Conservation (phyloP, 352 stramenopile species). For the Phytophthora uliginosa region DNA sequence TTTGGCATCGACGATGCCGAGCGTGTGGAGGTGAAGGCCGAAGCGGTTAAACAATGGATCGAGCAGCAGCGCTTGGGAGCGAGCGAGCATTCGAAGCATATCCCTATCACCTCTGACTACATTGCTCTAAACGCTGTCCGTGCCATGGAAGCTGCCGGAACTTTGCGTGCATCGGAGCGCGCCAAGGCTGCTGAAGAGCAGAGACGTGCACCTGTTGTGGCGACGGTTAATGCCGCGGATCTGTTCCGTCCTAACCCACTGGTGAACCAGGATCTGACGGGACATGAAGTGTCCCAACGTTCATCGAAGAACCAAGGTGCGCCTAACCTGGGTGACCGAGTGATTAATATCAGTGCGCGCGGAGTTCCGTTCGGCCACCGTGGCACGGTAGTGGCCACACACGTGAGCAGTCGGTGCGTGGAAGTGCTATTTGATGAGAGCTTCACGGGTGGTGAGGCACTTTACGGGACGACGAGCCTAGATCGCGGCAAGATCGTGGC, state of each 20-base stretch:
- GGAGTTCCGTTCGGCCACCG: conserved; percentile 97
- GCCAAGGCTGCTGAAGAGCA: conserved; percentile 55
- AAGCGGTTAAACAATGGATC: conserved; percentile 94
- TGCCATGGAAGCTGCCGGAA: conserved; percentile 92
- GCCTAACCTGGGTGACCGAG: conserved; percentile 95
- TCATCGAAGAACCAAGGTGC: conserved; percentile 72
- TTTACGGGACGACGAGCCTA: conserved; percentile 96
- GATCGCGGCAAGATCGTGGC: conserved; percentile 97
- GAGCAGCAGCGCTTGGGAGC: conserved; percentile 91
- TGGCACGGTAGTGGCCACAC: conserved; percentile 98
- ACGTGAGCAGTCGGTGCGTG: conserved; percentile 97
- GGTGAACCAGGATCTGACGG: conserved; percentile 86
- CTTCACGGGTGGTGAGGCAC: conserved; percentile 97
- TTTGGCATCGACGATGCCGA: conserved; percentile 83
- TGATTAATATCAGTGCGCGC: conserved; percentile 97
- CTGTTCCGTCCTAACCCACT: conserved; percentile 82
- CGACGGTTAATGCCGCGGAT: conserved; percentile 53
- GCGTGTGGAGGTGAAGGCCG: conserved; percentile 72
- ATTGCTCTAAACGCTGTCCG: conserved; percentile 93
- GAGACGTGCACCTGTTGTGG: conserved; percentile 48
- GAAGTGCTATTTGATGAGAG: conserved; percentile 98
- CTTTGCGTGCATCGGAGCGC: conserved; percentile 71
- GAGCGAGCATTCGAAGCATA: conserved; percentile 91
- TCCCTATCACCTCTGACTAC: conserved; percentile 94
- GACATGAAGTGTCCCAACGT: conserved; percentile 67